Conservation (phyloP, 2,329 filamentous ascomycete genomes). For the Sarocladium kiliense region DNA sequence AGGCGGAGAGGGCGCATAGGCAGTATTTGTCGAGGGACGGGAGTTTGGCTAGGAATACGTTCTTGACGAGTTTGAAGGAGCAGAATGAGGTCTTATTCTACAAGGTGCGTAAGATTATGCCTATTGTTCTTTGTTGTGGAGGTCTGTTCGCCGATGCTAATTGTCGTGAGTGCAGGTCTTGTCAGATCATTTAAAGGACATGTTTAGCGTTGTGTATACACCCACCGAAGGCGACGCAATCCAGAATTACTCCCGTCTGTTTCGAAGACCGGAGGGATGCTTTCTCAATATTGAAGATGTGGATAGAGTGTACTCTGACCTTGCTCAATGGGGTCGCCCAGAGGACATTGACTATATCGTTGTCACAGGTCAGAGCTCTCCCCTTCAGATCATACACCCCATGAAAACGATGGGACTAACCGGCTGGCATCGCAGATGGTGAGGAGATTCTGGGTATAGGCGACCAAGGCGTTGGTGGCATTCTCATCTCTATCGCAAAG, state of each 20-base stretch:
- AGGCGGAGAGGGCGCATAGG: constrained; percentile 71
- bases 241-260: constrained; percentile 73
- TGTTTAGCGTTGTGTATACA: constrained; percentile 89
- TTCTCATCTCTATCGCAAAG: constrained; percentile 81
- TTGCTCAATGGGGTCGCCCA: constrained; percentile 61
- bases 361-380: constrained; percentile 58
- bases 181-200: constrained; percentile 74
- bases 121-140: neutral
- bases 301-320: constrained; percentile 58
- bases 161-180: constrained; percentile 49
- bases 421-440: constrained; percentile 35
- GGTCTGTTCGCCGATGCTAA: neutral
- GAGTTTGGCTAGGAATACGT: constrained; percentile 78
- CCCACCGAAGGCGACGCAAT: constrained; percentile 89
- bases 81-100: constrained; percentile 84
- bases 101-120: constrained; percentile 41
- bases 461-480: constrained; percentile 80
- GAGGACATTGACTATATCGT: constrained; percentile 87
- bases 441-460: constrained; percentile 81
- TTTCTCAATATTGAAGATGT: constrained; percentile 70
- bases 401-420: neutral
- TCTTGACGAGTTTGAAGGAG: constrained; percentile 77
- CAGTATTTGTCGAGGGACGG: constrained; percentile 63
- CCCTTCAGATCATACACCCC: neutral
- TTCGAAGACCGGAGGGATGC: constrained; percentile 73